Percentiles rank a stretch among this genome's conserved stretches.
Evolutionary conservation across 2,329 filamentous ascomycete genomes (phyloP).

Genomic region (Nigrograna mackinnonii): DNA sequence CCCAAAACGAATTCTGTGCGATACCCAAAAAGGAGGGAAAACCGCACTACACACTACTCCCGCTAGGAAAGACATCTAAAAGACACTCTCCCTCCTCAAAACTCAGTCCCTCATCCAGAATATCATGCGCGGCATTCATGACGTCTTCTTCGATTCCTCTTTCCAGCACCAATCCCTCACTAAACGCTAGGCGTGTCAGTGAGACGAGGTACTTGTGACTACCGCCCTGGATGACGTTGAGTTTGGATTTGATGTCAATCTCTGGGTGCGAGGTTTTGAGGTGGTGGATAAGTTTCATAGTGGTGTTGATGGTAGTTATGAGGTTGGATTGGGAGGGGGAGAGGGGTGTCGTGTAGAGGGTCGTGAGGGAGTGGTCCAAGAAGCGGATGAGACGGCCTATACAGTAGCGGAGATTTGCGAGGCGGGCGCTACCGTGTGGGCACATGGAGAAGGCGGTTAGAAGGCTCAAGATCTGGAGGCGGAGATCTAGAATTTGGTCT

Average conservation of each 20-base stretch:
- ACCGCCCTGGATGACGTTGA: constrained; percentile 70
- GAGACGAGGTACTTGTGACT: constrained; percentile 82
- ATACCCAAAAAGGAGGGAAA: too few relatives aligned
- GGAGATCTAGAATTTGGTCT: constrained; percentile 49
- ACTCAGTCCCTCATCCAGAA: constrained; percentile 80
- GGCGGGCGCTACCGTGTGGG: constrained; percentile 62
- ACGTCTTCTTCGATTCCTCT: constrained; percentile 76
- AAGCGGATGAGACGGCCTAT: constrained; percentile 76
- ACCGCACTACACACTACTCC: constrained; percentile 16
- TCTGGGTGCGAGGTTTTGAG: constrained; percentile 63
- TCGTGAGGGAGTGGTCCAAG: constrained; percentile 72
- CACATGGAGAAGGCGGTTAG: constrained; percentile 64
- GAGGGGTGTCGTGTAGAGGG: constrained; percentile 52
- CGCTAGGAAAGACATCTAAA: constrained; percentile 45
- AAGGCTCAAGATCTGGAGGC: constrained; percentile 50
- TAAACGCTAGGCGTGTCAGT: constrained; percentile 83
- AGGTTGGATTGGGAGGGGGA: constrained; percentile 43
- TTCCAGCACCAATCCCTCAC: constrained; percentile 78
- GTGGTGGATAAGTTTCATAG: constrained; percentile 64
- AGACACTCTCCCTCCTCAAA: constrained; percentile 75
- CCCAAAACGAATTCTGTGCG: too few relatives aligned
- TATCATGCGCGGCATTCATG: constrained; percentile 76
- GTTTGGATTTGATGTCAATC: constrained; percentile 68
- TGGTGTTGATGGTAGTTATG: constrained; percentile 59
- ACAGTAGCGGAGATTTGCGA: constrained; percentile 69